Evolutionary conservation across 371 early-diverging fungal species (phyloP), one percentile per base, ranked within the genome.

Genomic region (Rhizopus arrhizus): DNA sequence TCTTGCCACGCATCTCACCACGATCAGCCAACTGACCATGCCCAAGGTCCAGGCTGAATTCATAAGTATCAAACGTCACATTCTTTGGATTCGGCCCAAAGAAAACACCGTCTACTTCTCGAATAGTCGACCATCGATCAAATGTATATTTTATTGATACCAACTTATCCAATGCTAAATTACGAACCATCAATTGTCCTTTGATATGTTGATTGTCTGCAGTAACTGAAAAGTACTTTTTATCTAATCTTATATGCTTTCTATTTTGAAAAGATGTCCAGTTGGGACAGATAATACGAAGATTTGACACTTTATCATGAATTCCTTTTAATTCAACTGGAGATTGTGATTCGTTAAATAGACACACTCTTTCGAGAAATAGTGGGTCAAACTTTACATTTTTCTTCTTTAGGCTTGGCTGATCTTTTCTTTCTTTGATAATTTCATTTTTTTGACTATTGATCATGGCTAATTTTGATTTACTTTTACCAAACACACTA

Each of bases 141-240:
- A 65, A 72, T 2, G 90, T 86, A 48, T 84, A 82, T 7, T 89
- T 77, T 31, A 91, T 77, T 6, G 69, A 53, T 11, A 92, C 88
- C 2, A 64, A 54, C 62, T 92, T 92, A 49, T 87, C 82, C 64
- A 86, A 88, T 0, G 85, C 89, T 34, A 92, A 53, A 69, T 92
- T 92, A 58, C 85, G 85, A 1, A 92, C 89, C 67, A 83, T 74
- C 47, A 88, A 56, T 46, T 77, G 75, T 48, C 87, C 86, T 34
- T 72, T 56, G 36, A 86, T 68, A 10, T 63, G 51, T 8, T 74
- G 70, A 59, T 78, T 76, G 56, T 73, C 76, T 0, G 59, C 49
- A 5, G 70, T 43, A 9, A 65, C 43, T 5, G 41, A 49, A 43
- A 67, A 62, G 3, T 15, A 33, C 0, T 65, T 62, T 8, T 64